phyloP scores from a whole-genome alignment of 805 yeast genomes.

The Jamesozyma lodderae region DNA sequence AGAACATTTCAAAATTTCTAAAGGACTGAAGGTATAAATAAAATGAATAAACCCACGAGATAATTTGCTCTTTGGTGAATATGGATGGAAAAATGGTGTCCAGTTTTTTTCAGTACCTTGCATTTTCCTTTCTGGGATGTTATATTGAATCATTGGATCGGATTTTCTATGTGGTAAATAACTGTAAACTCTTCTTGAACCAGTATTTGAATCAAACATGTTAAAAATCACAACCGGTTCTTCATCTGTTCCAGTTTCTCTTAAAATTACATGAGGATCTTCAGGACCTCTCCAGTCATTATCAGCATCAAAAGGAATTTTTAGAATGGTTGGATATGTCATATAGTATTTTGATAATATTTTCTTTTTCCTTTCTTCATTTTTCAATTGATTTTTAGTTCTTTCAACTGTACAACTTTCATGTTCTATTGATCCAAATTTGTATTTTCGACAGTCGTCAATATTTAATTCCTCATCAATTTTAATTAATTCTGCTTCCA shows the following conservation, averaged over 20 bases:
- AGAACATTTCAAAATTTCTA: constrained; percentile 15
- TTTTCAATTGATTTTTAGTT: constrained; percentile 13
- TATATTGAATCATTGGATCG: constrained; percentile 2
- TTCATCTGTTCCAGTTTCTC: neutral
- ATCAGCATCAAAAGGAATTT: constrained; percentile 2
- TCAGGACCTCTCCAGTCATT: constrained; percentile 6
- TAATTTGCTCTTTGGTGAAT: neutral
- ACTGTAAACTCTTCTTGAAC: constrained; percentile 2
- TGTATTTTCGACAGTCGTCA: constrained; percentile 21
- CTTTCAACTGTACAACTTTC: constrained; percentile 16
- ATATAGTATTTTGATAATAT: constrained; percentile 4
- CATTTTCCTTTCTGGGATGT: neutral
- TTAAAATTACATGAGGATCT: constrained; percentile 7
- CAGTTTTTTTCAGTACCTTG: constrained; percentile 7
- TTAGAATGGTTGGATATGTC: constrained; percentile 5
- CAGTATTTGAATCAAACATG: neutral
- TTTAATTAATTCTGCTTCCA: constrained; percentile 24
- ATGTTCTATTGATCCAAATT: constrained; percentile 10
- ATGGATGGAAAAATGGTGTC: constrained; percentile 9
- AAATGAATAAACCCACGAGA: constrained; percentile 16
- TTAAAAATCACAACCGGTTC: constrained; percentile 10
- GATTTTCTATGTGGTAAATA: constrained; percentile 8
- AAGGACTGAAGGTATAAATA: constrained; percentile 13
- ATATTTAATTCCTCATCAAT: constrained; percentile 17
- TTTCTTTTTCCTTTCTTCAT: constrained; percentile 6